Base-by-base conservation (phyloP, 257 asterid genomes). In the Capsicum rhomboideum region DNA sequence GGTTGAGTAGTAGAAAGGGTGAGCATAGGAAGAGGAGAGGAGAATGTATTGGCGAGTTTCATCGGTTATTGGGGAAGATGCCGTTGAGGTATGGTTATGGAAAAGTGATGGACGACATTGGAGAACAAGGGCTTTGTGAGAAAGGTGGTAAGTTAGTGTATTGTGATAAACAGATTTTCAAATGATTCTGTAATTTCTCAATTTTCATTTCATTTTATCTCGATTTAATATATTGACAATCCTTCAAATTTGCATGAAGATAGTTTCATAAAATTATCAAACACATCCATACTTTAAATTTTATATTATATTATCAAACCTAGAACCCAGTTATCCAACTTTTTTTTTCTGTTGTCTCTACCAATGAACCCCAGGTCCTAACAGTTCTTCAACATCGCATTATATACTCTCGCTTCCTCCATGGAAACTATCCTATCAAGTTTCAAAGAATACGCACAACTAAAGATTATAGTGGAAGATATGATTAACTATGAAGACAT, bases 11-110 rank as follows among this genome's bases (percentile, higher is more conserved):
- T 82, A 90, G 98, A 79, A 88, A 61, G 80, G 88, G 85, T 49
- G 98, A 96, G 82, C 98, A 93, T 67, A 90, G 94, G 88, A 93
- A 93, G 92, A 92, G 95, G 75, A 94, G 98, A 87, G 98, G 97
- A 68, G 93, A 90, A 12, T 96, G 99, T 82, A 90, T 96, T 61
- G 82, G 77, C 53, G 92, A 91, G 86, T 96, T 96, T 29, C 99
- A 96, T 85, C 83, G 92, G 67, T 85, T 92, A 50, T 81, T 91
- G 85, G 95, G 93, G 80, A 89, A 82, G 66, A 90, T 97, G 97
- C 98, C 98, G 23, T 88, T 94, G 91, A 90, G 87, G 87, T 94
- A 93, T 79, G 91, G 95, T 78, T 92, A 90, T 83, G 98, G 99
- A 44, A 92, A 92, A 87, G 86, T 96, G 80, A 95, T 92, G 83